Evolutionary conservation across 441 rosid species (phyloP), one percentile per base, ranked within the genome.

Genomic region (Dalechampia spathulata): DNA sequence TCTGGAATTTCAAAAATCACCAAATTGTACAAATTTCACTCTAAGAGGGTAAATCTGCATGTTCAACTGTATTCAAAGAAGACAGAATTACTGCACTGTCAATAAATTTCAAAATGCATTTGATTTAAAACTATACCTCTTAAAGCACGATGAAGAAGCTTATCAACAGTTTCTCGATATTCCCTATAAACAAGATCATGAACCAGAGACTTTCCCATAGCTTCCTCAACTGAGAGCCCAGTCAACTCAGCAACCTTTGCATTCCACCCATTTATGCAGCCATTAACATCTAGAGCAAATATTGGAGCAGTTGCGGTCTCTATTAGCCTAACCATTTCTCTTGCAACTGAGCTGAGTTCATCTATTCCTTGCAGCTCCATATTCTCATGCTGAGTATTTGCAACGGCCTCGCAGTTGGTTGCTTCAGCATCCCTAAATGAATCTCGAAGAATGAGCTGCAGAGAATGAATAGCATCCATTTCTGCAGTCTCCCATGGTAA

Each of bases 261-360:
- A 62, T 92, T 92, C 97, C 97, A 92, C 27, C 99, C 97, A 72
- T 92, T 92, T 65, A 92, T 73, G 62, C 73, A 42, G 36, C 99
- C 95, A 52, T 79, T 75, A 52, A 66, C 74, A 61, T 89, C 99
- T 23, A 89, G 90, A 26, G 92, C 97, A 25, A 89, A 92, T 76
- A 92, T 89, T 26, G 97, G 97, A 60, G 86, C 97, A 22, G 96
- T 86, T 21, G 99, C 99, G 4, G 99, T 89, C 71, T 89, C 99
- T 39, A 92, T 92, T 63, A 89, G 73, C 67, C 97, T 87, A 62
- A 92, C 99, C 97, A 92, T 89, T 80, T 86, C 99, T 68, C 99
- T 85, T 7, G 99, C 99, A 53, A 85, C 97, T 15, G 96, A 83
- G 66, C 92, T 86, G 66, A 92, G 82, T 71, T 86, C 99, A 57